Percentiles rank a stretch among this genome's conserved stretches.
phyloP scores from a whole-genome alignment of 2,329 filamentous ascomycete species.

The Leptographium wingfieldii region DNA sequence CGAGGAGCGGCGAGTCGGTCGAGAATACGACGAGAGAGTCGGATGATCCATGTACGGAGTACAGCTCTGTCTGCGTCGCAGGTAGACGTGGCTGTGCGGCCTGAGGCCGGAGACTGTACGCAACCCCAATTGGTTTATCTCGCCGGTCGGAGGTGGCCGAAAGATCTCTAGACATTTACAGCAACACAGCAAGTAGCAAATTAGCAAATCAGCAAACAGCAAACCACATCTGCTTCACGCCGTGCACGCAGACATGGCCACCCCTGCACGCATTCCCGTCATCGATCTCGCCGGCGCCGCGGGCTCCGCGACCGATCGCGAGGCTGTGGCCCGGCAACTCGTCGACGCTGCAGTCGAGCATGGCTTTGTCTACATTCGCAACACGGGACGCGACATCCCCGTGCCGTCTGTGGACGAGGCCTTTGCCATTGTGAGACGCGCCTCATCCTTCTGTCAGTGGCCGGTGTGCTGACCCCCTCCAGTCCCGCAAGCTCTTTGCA shows the following conservation, averaged over 20 bases:
- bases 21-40: too few species aligned
- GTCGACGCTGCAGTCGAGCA: constrained; percentile 69
- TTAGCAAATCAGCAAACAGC: background rate
- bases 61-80: too few species aligned
- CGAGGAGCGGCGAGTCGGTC: too few species aligned
- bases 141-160: background rate
- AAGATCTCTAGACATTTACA: background rate
- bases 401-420: constrained; percentile 52
- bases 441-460: background rate
- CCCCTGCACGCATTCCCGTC: constrained; percentile 52
- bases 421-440: constrained; percentile 52
- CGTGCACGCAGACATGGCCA: background rate
- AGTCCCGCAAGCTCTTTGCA: constrained; percentile 64
- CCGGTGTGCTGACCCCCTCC: background rate
- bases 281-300: constrained; percentile 58
- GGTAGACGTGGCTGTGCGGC: too few species aligned
- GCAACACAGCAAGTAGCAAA: background rate
- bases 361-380: constrained; percentile 84
- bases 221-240: too few species aligned
- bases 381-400: constrained; percentile 56
- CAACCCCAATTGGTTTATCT: background rate
- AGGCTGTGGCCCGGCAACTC: constrained; percentile 51
- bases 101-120: too few species aligned
- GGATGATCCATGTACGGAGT: too few species aligned
- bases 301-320: constrained; percentile 6